phyloP scores from a whole-genome alignment of 2,329 filamentous ascomycete species.

The Arthrobotrys sphaeroides region DNA sequence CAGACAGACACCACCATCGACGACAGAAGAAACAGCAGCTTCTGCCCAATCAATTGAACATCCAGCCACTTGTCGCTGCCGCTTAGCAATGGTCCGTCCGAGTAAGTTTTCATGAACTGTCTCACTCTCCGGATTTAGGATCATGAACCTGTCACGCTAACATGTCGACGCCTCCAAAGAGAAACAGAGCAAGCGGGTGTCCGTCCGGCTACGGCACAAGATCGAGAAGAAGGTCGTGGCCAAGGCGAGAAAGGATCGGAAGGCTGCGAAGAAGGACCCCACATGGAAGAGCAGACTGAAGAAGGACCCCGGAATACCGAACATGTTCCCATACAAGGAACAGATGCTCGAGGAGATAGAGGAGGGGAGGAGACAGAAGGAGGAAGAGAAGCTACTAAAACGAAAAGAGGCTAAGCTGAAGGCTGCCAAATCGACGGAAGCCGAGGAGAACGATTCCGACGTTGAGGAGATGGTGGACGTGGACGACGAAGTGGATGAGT shows the following conservation, averaged over 20 bases:
- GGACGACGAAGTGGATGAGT: constrained; percentile 66
- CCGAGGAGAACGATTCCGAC: constrained; percentile 64
- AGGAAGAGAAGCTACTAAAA: constrained; percentile 77
- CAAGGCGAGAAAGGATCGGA: constrained; percentile 90
- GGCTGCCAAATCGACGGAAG: constrained; percentile 72
- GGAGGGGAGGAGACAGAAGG: constrained; percentile 81
- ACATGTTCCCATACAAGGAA: constrained; percentile 97
- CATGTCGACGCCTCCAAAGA: constrained; percentile 67
- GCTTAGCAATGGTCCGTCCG: constrained; percentile 57
- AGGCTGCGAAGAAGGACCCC: constrained; percentile 93
- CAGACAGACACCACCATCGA: constrained; percentile 7
- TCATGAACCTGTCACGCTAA: constrained; percentile 32
- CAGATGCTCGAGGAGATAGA: constrained; percentile 94
- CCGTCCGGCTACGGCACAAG: constrained; percentile 90
- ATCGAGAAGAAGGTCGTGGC: constrained; percentile 90
- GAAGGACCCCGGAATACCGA: constrained; percentile 98
- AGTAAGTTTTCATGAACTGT: constrained; percentile 54
- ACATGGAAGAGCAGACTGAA: constrained; percentile 95
- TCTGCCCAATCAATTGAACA: background rate
- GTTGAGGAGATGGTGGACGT: constrained; percentile 65
- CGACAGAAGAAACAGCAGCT: constrained; percentile 6
- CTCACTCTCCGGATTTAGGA: constrained; percentile 9
- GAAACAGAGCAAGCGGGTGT: constrained; percentile 90
- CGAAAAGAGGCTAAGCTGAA: constrained; percentile 73
- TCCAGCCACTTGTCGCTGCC: constrained; percentile 11